phyloP scores from a whole-genome alignment of 345 rosid genomes.

The Litchi chinensis region DNA sequence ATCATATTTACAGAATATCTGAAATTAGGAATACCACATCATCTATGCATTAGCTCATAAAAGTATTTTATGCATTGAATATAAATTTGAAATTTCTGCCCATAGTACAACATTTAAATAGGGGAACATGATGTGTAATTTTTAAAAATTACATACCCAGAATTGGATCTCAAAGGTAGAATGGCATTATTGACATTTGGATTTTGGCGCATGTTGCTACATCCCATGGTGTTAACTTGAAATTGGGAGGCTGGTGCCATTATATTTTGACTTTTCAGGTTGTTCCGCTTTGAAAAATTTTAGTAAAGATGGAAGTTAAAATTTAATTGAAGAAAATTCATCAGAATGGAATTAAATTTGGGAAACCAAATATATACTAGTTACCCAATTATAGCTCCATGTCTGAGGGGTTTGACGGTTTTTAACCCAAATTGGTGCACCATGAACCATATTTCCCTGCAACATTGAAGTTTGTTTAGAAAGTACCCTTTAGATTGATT shows the following conservation, averaged over 20 bases:
- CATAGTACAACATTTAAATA: too few species aligned
- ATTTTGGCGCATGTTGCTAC: not conserved
- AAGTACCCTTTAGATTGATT: too few species aligned
- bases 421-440: not conserved
- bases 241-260: not conserved
- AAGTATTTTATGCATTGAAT: too few species aligned
- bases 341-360: not conserved
- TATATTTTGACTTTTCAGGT: not conserved
- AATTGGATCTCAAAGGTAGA: not conserved
- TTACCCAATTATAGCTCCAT: not conserved
- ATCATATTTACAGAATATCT: not conserved
- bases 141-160: not conserved
- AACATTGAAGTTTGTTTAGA: too few species aligned
- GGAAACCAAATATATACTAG: not conserved
- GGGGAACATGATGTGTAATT: too few species aligned
- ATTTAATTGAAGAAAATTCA: not conserved
- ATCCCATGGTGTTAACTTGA: not conserved
- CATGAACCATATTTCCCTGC: not conserved
- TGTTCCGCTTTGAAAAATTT: not conserved
- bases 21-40: not conserved
- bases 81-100: too few species aligned
- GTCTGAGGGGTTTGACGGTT: not conserved
- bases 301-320: too few species aligned
- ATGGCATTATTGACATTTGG: not conserved
- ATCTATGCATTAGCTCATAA: too few species aligned